These are phyloP conservation scores for Porcisia deanei DNA, from an alignment of 208 protist genomes.

Conservation along the genomic window DNA sequence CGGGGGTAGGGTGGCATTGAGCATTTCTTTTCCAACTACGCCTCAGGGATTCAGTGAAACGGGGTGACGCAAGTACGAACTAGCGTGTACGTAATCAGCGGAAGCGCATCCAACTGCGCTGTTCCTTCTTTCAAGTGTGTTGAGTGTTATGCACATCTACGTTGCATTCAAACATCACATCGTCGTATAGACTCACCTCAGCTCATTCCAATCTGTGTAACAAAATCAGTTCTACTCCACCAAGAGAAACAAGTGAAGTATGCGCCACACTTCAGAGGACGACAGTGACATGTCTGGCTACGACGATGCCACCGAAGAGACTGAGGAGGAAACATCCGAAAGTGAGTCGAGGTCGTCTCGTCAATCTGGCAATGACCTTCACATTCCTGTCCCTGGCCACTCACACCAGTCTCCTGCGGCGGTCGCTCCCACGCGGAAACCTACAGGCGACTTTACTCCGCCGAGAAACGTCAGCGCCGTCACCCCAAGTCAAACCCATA, in stretches of 20 bases:
- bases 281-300: slow-evolving; percentile 22
- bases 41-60: not conserved
- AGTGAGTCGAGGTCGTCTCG: slow-evolving; percentile 1
- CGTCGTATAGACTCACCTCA: not conserved
- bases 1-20: not conserved
- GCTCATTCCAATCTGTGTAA: not conserved
- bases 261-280: slow-evolving; percentile 23
- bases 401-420: not conserved
- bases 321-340: slow-evolving; percentile 14
- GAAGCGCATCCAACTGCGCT: not conserved
- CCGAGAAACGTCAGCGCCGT: slow-evolving; percentile 3
- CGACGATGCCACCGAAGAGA: slow-evolving; percentile 23
- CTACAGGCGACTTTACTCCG: not conserved
- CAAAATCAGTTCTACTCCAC: not conserved
- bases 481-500: not conserved
- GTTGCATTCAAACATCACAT: not conserved
- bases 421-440: not conserved
- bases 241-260: slow-evolving; percentile 2
- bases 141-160: not conserved
- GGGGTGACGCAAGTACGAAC: not conserved
- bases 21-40: not conserved
- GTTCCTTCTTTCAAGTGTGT: not conserved
- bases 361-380: slow-evolving; percentile 4
- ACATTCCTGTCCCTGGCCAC: slow-evolving; percentile 15
- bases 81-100: not conserved